Percentiles rank a stretch among this genome's conserved stretches.
Conservation (phyloP, 2,329 filamentous ascomycete species). For the Leptographium wingfieldii region DNA sequence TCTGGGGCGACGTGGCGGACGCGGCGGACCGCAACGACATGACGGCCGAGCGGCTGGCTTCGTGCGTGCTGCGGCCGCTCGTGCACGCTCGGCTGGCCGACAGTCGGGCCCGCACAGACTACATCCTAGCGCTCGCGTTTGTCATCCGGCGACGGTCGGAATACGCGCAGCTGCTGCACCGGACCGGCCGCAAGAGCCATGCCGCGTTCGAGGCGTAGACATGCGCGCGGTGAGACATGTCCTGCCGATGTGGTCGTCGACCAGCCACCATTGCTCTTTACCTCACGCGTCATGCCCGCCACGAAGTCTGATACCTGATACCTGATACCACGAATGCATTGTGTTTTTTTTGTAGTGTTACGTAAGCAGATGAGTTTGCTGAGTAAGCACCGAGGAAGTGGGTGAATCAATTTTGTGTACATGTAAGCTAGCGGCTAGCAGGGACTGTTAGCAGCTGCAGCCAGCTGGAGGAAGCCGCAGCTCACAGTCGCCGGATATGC, state of each 20-base stretch:
- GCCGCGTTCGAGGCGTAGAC: conserved; percentile 13
- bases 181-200: conserved; percentile 17
- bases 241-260: too few relatives aligned
- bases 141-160: conserved; percentile 29
- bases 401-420: too few relatives aligned
- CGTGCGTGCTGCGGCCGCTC: conserved; percentile 24
- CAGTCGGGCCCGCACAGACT: conserved; percentile 19
- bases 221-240: background rate
- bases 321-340: too few relatives aligned
- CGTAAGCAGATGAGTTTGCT: too few relatives aligned
- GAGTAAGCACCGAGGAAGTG: too few relatives aligned
- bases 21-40: conserved; percentile 27
- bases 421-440: too few relatives aligned
- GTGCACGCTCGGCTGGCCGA: conserved; percentile 19
- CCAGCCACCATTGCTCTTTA: too few relatives aligned
- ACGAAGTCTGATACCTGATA: too few relatives aligned
- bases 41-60: conserved; percentile 30
- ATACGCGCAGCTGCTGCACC: conserved; percentile 23
- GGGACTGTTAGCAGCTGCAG: too few relatives aligned
- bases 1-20: conserved; percentile 29
- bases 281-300: too few relatives aligned
- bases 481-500: conserved; percentile 4
- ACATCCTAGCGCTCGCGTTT: conserved; percentile 29
- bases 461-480: too few relatives aligned
- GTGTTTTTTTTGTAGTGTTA: too few relatives aligned